Evolutionary conservation across 306 rosid species (phyloP).

Genomic region (Alnus glutinosa): DNA sequence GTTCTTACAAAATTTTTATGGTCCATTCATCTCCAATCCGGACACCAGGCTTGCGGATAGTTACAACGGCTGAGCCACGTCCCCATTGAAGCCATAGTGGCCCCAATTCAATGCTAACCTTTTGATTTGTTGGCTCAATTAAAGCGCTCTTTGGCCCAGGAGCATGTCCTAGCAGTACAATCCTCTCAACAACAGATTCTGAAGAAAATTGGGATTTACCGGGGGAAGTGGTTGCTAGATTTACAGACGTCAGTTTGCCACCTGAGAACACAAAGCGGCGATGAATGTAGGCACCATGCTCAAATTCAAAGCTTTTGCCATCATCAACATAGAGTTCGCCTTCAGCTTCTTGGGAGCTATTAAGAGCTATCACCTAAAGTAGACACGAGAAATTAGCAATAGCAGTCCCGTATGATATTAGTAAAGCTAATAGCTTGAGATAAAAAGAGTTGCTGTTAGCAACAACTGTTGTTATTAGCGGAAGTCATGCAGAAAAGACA

Average conservation of each 20-base stretch:
- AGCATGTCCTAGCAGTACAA: constrained; percentile 73
- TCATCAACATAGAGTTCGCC: constrained; percentile 91
- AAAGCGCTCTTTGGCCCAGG: constrained; percentile 55
- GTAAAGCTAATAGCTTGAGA: constrained; percentile 5
- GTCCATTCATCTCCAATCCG: constrained; percentile 75
- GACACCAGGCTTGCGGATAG: constrained; percentile 80
- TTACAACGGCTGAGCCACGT: constrained; percentile 36
- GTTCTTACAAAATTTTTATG: constrained; percentile 48
- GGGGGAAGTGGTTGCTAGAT: constrained; percentile 45
- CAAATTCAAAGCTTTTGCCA: constrained; percentile 76
- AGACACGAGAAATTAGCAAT: constrained; percentile 21
- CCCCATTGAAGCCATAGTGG: constrained; percentile 65
- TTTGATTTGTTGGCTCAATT: constrained; percentile 64
- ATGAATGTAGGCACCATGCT: constrained; percentile 77
- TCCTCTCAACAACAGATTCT: constrained; percentile 67
- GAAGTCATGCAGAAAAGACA: constrained; percentile 2
- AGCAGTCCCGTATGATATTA: constrained; percentile 8
- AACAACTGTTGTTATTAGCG: constrained; percentile 7
- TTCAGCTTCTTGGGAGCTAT: constrained; percentile 88
- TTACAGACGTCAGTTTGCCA: constrained; percentile 65
- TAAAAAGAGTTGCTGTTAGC: not conserved
- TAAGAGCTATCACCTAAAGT: constrained; percentile 83
- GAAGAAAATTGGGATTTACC: constrained; percentile 39
- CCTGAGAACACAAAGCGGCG: constrained; percentile 74
- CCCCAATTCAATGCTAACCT: constrained; percentile 56